Evolutionary conservation across 805 yeast species (phyloP).

Genomic region (Tetrapisispora arboricola): DNA sequence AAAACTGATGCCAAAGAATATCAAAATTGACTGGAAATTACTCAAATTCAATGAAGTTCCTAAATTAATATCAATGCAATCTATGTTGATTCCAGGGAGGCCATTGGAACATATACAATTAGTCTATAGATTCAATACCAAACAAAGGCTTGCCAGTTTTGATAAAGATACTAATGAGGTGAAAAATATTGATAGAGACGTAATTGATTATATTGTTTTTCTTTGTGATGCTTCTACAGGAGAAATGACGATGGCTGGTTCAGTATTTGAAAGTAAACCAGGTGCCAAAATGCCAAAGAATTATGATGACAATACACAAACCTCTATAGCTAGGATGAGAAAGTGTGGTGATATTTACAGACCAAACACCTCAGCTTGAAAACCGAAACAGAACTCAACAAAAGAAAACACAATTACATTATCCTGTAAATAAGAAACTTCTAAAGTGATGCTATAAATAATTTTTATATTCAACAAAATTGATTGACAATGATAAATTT

Average conservation of each 20-base stretch:
- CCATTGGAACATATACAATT: constrained; percentile 49
- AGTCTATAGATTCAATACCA: constrained; percentile 52
- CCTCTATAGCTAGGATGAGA: constrained; percentile 24
- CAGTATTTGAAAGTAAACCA: constrained; percentile 51
- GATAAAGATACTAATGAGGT: constrained; percentile 36
- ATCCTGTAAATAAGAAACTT: background rate
- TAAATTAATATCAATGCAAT: constrained; percentile 58
- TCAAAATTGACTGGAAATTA: constrained; percentile 67
- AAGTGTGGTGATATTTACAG: constrained; percentile 26
- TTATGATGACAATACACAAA: constrained; percentile 18
- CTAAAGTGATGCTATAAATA: no score
- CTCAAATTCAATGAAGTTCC: constrained; percentile 62
- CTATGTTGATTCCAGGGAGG: constrained; percentile 48
- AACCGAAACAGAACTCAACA: no score
- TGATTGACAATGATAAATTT: background rate
- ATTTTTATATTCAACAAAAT: background rate
- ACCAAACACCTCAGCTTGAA: background rate
- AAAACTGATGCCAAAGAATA: constrained; percentile 44
- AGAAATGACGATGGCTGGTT: constrained; percentile 50
- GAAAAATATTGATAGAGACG: constrained; percentile 40
- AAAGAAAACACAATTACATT: background rate
- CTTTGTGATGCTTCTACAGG: constrained; percentile 52
- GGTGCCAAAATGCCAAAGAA: constrained; percentile 29
- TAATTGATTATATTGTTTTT: constrained; percentile 52
- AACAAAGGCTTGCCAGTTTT: constrained; percentile 45